A percentile compares a stretch with the other conserved stretches of the same genome.
Conservation (phyloP, 768 basidiomycete genomes). For the Suillus tomentosus region DNA sequence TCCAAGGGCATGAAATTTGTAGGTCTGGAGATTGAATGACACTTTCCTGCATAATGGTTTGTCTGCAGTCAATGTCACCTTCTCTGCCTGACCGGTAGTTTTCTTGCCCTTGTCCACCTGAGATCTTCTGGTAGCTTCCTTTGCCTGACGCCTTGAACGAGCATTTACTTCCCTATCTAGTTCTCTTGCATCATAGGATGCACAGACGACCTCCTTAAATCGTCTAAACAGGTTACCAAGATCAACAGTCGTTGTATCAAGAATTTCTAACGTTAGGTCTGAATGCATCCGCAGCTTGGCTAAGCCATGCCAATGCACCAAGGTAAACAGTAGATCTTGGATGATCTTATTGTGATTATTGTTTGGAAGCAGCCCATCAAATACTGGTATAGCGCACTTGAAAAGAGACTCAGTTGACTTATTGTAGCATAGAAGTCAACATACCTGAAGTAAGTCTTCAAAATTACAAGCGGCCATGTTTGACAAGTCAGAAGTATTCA, state of each 20-base stretch:
- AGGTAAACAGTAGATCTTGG: no score
- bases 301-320: background rate
- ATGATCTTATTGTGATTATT: no score
- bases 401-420: background rate
- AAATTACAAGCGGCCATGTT: conserved; percentile 38
- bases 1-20: background rate
- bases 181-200: background rate
- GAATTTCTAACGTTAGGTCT: no score
- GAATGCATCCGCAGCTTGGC: no score
- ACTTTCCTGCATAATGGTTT: background rate
- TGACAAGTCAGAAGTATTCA: conserved; percentile 36
- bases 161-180: background rate
- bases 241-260: no score
- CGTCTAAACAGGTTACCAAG: no score
- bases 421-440: background rate
- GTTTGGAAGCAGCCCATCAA: conserved; percentile 30
- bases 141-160: background rate
- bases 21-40: background rate
- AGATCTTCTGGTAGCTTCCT: background rate
- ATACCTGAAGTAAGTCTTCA: conserved; percentile 37
- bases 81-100: background rate
- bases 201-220: background rate
- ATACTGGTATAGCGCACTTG: conserved; percentile 33
- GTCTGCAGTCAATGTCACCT: background rate
- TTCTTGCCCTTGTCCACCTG: background rate